Conservation (phyloP, 805 yeast species). For the Lipomyces kockii region DNA sequence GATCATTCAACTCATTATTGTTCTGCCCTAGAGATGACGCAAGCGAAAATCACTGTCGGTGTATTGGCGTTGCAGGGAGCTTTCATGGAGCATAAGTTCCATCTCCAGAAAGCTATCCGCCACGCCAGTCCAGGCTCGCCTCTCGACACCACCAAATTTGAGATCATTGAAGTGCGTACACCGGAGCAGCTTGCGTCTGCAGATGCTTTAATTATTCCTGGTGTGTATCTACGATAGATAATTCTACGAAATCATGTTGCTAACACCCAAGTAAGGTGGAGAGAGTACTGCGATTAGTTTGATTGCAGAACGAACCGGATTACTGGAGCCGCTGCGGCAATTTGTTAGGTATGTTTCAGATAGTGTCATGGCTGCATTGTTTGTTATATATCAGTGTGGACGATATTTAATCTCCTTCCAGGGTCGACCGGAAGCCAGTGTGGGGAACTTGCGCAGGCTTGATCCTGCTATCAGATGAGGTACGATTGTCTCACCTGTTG, state of each 20-base stretch:
- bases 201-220: conserved; percentile 69
- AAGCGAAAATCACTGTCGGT: conserved; percentile 52
- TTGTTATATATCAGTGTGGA: neutral
- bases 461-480: conserved; percentile 62
- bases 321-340: conserved; percentile 58
- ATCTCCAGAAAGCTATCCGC: conserved; percentile 49
- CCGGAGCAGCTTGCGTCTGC: conserved; percentile 55
- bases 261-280: conserved; percentile 49
- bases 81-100: conserved; percentile 66
- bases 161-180: conserved; percentile 57
- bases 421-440: conserved; percentile 53
- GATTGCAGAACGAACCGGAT: conserved; percentile 66
- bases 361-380: neutral
- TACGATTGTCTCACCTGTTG: neutral
- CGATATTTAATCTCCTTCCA: neutral
- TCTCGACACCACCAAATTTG: conserved; percentile 37
- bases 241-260: neutral
- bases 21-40: conserved; percentile 15
- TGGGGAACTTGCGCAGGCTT: conserved; percentile 93
- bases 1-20: neutral
- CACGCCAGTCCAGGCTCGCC: conserved; percentile 33
- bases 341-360: conserved; percentile 50
- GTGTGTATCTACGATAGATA: conserved; percentile 39
- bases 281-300: conserved; percentile 73
- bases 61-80: conserved; percentile 83